Percentiles rank a stretch among this genome's conserved stretches.
These are phyloP conservation scores for Acanthamoeba lenticulata DNA, from an alignment of 208 protist genomes.

Conservation along the genomic window DNA sequence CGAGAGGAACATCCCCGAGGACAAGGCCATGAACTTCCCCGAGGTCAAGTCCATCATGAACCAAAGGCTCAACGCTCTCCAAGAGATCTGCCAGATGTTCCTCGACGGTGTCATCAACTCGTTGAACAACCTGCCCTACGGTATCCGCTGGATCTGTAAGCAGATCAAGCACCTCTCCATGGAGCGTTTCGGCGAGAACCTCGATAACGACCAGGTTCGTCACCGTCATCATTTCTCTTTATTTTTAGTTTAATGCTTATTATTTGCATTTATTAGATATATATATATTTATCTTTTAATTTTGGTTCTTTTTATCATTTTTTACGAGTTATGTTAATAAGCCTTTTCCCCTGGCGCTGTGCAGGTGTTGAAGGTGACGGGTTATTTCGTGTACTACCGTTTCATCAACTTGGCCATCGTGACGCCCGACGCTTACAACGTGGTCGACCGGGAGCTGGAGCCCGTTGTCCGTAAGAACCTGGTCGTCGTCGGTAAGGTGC, in stretches of 20 bases:
- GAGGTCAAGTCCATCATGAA: slow-evolving; percentile 81
- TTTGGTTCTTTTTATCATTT: neutral
- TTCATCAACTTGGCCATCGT: slow-evolving; percentile 88
- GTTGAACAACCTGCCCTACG: slow-evolving; percentile 85
- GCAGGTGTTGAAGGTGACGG: slow-evolving; percentile 83
- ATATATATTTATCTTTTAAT: neutral
- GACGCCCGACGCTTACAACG: slow-evolving; percentile 83
- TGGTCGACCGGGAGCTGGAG: slow-evolving; percentile 78
- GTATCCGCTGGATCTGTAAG: slow-evolving; percentile 85
- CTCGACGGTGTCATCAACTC: slow-evolving; percentile 81
- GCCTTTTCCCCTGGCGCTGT: slow-evolving; percentile 66
- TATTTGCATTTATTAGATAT: neutral
- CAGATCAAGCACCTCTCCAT: slow-evolving; percentile 77
- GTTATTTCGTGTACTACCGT: slow-evolving; percentile 88
- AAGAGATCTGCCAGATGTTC: slow-evolving; percentile 80
- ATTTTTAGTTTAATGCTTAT: neutral
- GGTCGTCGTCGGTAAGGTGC: slow-evolving; percentile 83
- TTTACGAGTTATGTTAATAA: too few relatives aligned
- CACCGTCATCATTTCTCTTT: neutral
- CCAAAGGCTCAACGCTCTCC: slow-evolving; percentile 76
- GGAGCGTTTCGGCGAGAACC: slow-evolving; percentile 73
- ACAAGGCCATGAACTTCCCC: slow-evolving; percentile 82
- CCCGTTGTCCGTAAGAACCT: slow-evolving; percentile 81
- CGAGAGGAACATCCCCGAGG: slow-evolving; percentile 81
- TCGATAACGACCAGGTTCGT: slow-evolving; percentile 52